A percentile compares a stretch with the other conserved stretches of the same genome.
phyloP scores from a whole-genome alignment of 192 early-diverging fungal species.

The Gryganskiella cystojenkinii region DNA sequence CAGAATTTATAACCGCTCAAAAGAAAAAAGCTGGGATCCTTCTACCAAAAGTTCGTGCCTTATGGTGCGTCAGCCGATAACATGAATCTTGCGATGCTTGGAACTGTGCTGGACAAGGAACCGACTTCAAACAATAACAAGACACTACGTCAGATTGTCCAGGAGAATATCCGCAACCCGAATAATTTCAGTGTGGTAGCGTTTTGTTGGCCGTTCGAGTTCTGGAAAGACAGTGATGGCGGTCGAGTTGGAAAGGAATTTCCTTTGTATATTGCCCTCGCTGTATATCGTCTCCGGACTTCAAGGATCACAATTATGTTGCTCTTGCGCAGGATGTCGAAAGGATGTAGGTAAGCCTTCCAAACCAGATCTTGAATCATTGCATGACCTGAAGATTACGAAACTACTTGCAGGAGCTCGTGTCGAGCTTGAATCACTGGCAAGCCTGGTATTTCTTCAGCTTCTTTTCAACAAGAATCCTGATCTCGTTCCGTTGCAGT shows the following conservation, averaged over 20 bases:
- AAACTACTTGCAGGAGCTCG: conserved; percentile 4
- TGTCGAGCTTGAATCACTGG: conserved; percentile 22
- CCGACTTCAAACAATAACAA: conserved; percentile 15
- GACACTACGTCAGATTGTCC: conserved; percentile 25
- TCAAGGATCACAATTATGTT: conserved; percentile 30
- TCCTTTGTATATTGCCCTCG: conserved; percentile 45
- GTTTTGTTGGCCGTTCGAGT: conserved; percentile 38
- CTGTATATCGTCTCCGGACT: not conserved
- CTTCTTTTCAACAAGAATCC: conserved; percentile 20
- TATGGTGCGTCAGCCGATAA: conserved; percentile 11
- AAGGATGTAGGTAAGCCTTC: not conserved
- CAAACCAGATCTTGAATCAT: not conserved
- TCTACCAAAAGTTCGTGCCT: conserved; percentile 32
- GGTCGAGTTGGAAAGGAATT: conserved; percentile 21
- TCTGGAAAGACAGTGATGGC: conserved; percentile 48
- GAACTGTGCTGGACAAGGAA: conserved; percentile 29
- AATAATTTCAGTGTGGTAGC: conserved; percentile 26
- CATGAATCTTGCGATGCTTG: conserved; percentile 36
- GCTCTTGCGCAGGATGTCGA: conserved; percentile 32
- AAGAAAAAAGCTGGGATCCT: conserved; percentile 23
- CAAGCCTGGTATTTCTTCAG: conserved; percentile 15
- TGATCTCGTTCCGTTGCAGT: conserved; percentile 9
- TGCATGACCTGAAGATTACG: not conserved
- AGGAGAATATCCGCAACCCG: conserved; percentile 5
- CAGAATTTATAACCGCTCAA: conserved; percentile 27